Percentiles rank a stretch among this genome's conserved stretches.
Conservation (phyloP, 1,284 basidiomycete species). For the Pseudozyma pruni region DNA sequence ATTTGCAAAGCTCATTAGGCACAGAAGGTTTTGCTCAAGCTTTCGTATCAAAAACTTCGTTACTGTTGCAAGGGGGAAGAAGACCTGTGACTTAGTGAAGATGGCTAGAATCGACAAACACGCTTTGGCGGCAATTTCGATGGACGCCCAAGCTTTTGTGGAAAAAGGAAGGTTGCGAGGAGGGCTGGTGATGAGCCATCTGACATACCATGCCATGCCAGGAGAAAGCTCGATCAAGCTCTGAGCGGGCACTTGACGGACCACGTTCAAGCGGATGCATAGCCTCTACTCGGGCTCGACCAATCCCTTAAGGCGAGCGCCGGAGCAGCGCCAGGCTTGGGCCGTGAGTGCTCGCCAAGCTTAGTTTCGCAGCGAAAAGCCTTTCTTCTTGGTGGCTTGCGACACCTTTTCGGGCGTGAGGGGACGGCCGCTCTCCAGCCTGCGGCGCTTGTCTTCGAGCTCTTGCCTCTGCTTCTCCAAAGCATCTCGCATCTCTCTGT, state of each 20-base stretch:
- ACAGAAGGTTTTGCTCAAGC: slow-evolving; percentile 6
- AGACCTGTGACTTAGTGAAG: too few relatives aligned
- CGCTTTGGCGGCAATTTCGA: background rate
- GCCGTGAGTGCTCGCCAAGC: too few relatives aligned
- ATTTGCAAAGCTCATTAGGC: too few relatives aligned
- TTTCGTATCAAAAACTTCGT: slow-evolving; percentile 17
- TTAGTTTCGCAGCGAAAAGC: slow-evolving; percentile 61
- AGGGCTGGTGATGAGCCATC: slow-evolving; percentile 5
- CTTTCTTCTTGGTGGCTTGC: slow-evolving; percentile 61
- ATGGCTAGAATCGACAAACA: background rate
- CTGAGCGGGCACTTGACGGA: too few relatives aligned
- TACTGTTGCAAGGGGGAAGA: slow-evolving; percentile 24
- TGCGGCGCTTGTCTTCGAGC: slow-evolving; percentile 95
- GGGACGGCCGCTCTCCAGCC: slow-evolving; percentile 80
- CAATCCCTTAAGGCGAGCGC: background rate
- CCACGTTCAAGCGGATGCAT: too few relatives aligned
- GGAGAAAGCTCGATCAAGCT: too few relatives aligned
- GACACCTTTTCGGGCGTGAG: slow-evolving; percentile 85
- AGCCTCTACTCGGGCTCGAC: too few relatives aligned
- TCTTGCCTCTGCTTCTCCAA: slow-evolving; percentile 95
- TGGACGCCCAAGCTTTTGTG: background rate
- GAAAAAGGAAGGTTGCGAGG: background rate
- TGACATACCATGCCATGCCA: slow-evolving; percentile 1
- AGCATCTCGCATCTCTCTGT: slow-evolving; percentile 67
- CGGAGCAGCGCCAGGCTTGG: background rate